Conservation (phyloP, 345 rosid species). For the Conringia planisiliqua region DNA sequence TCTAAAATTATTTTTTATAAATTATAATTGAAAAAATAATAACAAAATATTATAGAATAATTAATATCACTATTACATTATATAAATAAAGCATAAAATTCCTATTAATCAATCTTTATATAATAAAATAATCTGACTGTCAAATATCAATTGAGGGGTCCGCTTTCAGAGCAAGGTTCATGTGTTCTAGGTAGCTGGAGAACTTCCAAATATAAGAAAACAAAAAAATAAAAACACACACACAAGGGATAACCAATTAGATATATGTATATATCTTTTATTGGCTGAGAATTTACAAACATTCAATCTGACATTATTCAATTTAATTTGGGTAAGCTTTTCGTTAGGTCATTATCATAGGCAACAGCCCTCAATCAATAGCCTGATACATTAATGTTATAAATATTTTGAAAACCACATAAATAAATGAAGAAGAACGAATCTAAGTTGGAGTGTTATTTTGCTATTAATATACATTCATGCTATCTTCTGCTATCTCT, state of each 20-base stretch:
- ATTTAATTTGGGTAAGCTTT: constrained; percentile 23
- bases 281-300: constrained; percentile 27
- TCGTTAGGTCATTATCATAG: constrained; percentile 33
- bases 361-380: constrained; percentile 25
- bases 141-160: neutral
- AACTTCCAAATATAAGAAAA: constrained; percentile 14
- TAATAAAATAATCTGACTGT: no score
- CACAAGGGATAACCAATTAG: constrained; percentile 8
- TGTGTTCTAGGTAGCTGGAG: neutral
- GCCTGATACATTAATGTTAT: constrained; percentile 14
- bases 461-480: constrained; percentile 12
- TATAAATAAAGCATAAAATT: no score
- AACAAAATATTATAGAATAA: no score
- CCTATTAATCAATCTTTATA: no score
- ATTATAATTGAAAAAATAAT: no score
- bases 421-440: constrained; percentile 20
- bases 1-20: no score
- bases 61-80: no score
- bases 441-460: neutral
- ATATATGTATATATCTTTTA: constrained; percentile 6
- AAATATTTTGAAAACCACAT: neutral
- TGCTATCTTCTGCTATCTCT: constrained; percentile 15
- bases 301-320: constrained; percentile 34
- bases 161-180: neutral
- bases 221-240: neutral